Conservation (phyloP, 2,329 filamentous ascomycete genomes). For the Dryadomyces quercus-mongolicae region DNA sequence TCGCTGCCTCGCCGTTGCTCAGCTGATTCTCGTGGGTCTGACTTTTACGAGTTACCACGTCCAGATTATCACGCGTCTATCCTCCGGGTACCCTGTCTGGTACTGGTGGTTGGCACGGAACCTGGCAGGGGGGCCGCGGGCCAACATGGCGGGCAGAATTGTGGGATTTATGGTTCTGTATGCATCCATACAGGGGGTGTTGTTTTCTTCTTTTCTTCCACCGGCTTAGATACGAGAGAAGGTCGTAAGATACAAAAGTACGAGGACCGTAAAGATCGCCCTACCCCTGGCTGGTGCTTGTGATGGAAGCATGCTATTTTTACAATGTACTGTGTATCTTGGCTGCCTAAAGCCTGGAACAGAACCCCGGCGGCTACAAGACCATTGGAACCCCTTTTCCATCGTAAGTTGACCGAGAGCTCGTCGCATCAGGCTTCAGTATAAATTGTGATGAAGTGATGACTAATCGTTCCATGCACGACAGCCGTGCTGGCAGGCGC, state of each 20-base stretch:
- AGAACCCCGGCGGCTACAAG: too few species aligned
- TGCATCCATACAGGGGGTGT: conserved; percentile 63
- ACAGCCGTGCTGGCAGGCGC: too few species aligned
- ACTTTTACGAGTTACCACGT: conserved; percentile 78
- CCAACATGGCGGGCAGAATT: conserved; percentile 19
- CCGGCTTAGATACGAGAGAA: conserved; percentile 47
- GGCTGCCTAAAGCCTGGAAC: too few species aligned
- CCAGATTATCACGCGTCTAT: conserved; percentile 83
- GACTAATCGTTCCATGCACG: too few species aligned
- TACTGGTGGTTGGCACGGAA: conserved; percentile 63
- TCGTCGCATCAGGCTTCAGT: too few species aligned
- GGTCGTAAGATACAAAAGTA: background rate
- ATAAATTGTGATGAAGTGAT: too few species aligned
- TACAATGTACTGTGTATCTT: too few species aligned
- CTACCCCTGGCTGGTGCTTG: too few species aligned
- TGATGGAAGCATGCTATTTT: too few species aligned
- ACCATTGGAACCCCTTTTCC: too few species aligned
- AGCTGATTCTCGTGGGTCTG: conserved; percentile 58
- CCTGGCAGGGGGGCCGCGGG: conserved; percentile 7
- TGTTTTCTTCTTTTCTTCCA: conserved; percentile 85
- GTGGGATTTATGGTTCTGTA: conserved; percentile 70
- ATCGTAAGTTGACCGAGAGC: too few species aligned
- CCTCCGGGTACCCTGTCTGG: conserved; percentile 82
- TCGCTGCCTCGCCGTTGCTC: conserved; percentile 54
- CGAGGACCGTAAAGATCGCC: too few species aligned